These are phyloP conservation scores for Serendipita indica DNA, from an alignment of 768 basidiomycete species.

Conservation along the genomic window DNA sequence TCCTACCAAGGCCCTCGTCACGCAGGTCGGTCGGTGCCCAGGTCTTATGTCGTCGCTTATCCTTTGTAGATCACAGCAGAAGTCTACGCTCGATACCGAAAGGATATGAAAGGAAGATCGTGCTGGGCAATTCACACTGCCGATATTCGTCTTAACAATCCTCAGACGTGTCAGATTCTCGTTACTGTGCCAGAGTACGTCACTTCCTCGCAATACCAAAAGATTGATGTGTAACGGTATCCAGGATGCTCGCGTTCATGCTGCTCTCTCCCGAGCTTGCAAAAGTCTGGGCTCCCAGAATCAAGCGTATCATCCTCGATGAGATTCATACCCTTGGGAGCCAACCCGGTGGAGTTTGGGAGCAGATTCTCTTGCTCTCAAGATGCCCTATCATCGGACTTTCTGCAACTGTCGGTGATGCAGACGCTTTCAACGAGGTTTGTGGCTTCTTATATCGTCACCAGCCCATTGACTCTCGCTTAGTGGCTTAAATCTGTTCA, in stretches of 20 bases:
- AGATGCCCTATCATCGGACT: conserved; percentile 66
- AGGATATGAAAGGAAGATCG: conserved; percentile 36
- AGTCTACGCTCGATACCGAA: conserved; percentile 53
- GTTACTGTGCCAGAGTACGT: conserved; percentile 49
- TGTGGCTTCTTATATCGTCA: too few relatives aligned
- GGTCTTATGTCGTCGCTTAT: not conserved
- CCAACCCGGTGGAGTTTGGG: conserved; percentile 59
- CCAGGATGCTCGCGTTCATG: conserved; percentile 43
- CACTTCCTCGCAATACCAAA: not conserved
- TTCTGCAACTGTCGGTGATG: conserved; percentile 55
- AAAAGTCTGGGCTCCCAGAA: conserved; percentile 41
- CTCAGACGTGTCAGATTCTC: conserved; percentile 54
- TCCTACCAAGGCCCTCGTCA: conserved; percentile 60
- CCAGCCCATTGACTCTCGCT: too few relatives aligned
- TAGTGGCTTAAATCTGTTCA: conserved; percentile 50
- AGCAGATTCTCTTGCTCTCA: conserved; percentile 54
- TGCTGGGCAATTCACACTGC: conserved; percentile 54
- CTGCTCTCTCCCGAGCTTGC: conserved; percentile 53
- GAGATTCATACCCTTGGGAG: conserved; percentile 53
- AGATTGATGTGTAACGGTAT: not conserved
- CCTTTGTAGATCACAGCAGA: conserved; percentile 42
- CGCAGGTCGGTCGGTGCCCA: conserved; percentile 25
- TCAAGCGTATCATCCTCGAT: conserved; percentile 56
- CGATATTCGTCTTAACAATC: conserved; percentile 46
- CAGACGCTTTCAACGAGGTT: conserved; percentile 40